phyloP scores from a whole-genome alignment of 202 grass and related monocot species.

The Carex arenaria region DNA sequence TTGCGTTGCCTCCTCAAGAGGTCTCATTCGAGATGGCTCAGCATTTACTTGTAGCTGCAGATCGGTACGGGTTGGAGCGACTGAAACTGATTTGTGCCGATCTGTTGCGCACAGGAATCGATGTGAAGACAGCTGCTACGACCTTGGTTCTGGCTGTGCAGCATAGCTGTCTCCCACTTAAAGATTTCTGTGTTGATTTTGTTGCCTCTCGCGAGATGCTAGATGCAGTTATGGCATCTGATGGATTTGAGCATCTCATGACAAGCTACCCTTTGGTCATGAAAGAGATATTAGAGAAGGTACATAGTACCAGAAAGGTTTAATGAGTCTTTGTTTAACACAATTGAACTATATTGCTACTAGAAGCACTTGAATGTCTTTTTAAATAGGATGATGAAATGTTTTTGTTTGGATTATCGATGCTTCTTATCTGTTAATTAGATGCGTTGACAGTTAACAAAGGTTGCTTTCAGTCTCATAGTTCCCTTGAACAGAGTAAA shows the following conservation, averaged over 20 bases:
- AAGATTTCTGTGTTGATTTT: slow-evolving; percentile 11
- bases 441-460: too few relatives aligned
- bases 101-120: background rate
- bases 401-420: too few relatives aligned
- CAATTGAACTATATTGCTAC: too few relatives aligned
- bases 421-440: too few relatives aligned
- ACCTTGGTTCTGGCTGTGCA: slow-evolving; percentile 8
- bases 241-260: background rate
- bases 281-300: background rate
- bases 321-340: too few relatives aligned
- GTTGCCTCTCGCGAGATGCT: background rate
- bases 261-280: background rate
- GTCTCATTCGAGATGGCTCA: background rate
- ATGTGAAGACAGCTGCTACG: background rate
- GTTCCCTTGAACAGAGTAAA: too few relatives aligned
- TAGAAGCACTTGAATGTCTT: too few relatives aligned
- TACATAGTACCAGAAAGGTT: background rate
- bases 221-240: background rate
- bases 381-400: too few relatives aligned
- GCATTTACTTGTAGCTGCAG: slow-evolving; percentile 20
- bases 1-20: background rate
- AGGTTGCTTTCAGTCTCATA: too few relatives aligned
- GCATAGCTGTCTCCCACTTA: background rate
- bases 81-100: background rate
- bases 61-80: slow-evolving; percentile 7